These are phyloP conservation scores for Hippophae rhamnoides DNA, from an alignment of 306 rosid species.

Conservation along the genomic window DNA sequence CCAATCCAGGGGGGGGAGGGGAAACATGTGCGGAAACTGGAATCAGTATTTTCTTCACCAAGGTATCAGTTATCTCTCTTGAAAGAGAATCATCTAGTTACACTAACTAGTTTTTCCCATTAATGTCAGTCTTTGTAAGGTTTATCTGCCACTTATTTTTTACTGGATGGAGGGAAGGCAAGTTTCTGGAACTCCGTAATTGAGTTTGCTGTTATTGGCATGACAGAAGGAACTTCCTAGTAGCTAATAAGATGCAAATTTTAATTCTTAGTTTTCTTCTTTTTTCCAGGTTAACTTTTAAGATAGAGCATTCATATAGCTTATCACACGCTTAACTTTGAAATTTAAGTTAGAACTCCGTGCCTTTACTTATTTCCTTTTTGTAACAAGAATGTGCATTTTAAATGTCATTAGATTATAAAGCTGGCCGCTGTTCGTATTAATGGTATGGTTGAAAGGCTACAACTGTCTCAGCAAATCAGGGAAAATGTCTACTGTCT, in stretches of 20 bases:
- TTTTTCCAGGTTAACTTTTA: too few relatives aligned
- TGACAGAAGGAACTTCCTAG: too few relatives aligned
- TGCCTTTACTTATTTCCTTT: neutral
- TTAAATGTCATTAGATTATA: constrained; percentile 40
- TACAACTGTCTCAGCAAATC: constrained; percentile 78
- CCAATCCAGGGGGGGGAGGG: constrained; percentile 97
- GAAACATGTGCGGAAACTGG: constrained; percentile 99
- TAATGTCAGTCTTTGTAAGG: neutral
- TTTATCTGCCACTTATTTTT: neutral
- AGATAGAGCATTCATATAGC: too few relatives aligned
- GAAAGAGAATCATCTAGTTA: neutral
- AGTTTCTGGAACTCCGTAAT: too few relatives aligned
- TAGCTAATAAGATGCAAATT: too few relatives aligned
- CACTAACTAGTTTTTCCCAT: constrained; percentile 5
- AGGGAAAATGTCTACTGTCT: constrained; percentile 85
- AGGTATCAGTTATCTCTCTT: constrained; percentile 39
- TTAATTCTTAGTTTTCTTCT: too few relatives aligned
- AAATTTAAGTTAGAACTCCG: constrained; percentile 11
- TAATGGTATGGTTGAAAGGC: constrained; percentile 94
- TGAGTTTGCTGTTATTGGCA: too few relatives aligned
- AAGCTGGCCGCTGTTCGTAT: constrained; percentile 98
- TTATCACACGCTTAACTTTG: too few relatives aligned
- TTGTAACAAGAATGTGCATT: neutral
- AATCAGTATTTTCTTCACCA: constrained; percentile 72
- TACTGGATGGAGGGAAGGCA: too few relatives aligned